Percentiles rank a stretch among this genome's conserved stretches.
These are phyloP conservation scores for Isoetes taiwanensis DNA, from an alignment of 75 land plant genomes.

Conservation along the genomic window DNA sequence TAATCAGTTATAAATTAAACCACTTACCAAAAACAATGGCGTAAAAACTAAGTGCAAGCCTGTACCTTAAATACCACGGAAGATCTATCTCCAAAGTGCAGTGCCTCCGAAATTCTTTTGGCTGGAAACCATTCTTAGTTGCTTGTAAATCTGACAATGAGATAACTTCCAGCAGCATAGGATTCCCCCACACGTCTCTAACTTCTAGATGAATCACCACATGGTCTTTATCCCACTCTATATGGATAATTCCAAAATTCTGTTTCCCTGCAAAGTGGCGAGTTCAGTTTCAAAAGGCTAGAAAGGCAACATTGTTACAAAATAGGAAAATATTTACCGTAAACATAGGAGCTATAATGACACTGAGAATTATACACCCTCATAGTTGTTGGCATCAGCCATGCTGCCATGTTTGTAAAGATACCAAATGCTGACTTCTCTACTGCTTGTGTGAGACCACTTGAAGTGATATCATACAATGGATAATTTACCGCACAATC, in stretches of 20 bases:
- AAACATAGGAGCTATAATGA: conserved; percentile 53
- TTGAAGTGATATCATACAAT: conserved; percentile 71
- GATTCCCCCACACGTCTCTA: conserved; percentile 44
- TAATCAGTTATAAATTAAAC: too few species aligned
- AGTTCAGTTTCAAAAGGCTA: too few species aligned
- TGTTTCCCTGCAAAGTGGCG: conserved; percentile 36
- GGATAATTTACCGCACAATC: conserved; percentile 70
- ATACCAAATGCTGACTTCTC: conserved; percentile 35
- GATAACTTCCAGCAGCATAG: conserved; percentile 27
- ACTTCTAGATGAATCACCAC: conserved; percentile 34
- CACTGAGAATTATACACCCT: conserved; percentile 40
- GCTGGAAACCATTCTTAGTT: neutral
- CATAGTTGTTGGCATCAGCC: conserved; percentile 60
- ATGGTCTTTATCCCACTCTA: conserved; percentile 62
- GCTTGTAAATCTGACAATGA: conserved; percentile 36
- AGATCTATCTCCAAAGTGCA: conserved; percentile 50
- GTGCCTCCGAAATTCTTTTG: conserved; percentile 29
- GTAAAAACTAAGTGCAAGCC: conserved; percentile 31
- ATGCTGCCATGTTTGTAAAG: conserved; percentile 43
- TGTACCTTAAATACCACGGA: conserved; percentile 47
- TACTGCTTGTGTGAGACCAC: conserved; percentile 76
- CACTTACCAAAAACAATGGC: conserved; percentile 31
- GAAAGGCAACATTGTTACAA: too few species aligned
- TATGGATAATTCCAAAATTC: conserved; percentile 68
- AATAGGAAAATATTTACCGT: conserved; percentile 32